A percentile compares a stretch with the other conserved stretches of the same genome.
Conservation (phyloP, 2,329 filamentous ascomycete species). For the Alternaria sp. region DNA sequence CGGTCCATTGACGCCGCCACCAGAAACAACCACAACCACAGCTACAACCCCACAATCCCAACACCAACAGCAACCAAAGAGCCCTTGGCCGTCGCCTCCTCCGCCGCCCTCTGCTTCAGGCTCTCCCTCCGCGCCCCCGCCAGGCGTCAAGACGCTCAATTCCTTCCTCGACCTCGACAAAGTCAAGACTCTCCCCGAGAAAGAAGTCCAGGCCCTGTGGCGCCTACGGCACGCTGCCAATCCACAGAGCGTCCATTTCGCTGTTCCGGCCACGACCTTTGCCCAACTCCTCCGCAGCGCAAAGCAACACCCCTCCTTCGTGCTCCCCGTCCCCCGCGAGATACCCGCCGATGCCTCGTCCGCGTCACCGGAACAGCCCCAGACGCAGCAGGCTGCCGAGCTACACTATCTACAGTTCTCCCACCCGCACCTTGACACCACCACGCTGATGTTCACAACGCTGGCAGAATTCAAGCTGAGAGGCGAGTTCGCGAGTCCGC, state of each 20-base stretch:
- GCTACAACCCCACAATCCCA: conserved; percentile 30
- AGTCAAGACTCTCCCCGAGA: conserved; percentile 72
- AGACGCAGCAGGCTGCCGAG: conserved; percentile 73
- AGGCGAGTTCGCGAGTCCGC: conserved; percentile 88
- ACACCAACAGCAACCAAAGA: conserved; percentile 21
- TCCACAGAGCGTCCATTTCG: conserved; percentile 81
- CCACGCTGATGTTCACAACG: conserved; percentile 85
- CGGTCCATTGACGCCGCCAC: conserved; percentile 49
- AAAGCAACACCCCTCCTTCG: conserved; percentile 82
- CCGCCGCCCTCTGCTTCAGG: conserved; percentile 36
- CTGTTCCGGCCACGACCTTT: conserved; percentile 79
- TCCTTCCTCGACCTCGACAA: conserved; percentile 84
- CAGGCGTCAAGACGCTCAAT: conserved; percentile 70
- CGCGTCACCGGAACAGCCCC: conserved; percentile 14
- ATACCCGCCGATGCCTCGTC: conserved; percentile 43
- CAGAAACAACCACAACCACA: conserved; percentile 19
- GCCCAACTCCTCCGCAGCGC: conserved; percentile 75
- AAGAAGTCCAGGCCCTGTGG: conserved; percentile 90
- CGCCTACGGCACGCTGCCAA: conserved; percentile 82
- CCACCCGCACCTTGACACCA: conserved; percentile 73
- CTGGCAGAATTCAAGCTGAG: conserved; percentile 91
- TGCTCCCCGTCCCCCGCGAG: conserved; percentile 81
- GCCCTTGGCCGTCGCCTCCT: conserved; percentile 40
- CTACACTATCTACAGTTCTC: conserved; percentile 98
- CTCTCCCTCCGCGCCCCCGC: conserved; percentile 41